These are phyloP conservation scores for Salisapilia sapeloensis DNA, from an alignment of 352 stramenopile genomes.

Conservation along the genomic window DNA sequence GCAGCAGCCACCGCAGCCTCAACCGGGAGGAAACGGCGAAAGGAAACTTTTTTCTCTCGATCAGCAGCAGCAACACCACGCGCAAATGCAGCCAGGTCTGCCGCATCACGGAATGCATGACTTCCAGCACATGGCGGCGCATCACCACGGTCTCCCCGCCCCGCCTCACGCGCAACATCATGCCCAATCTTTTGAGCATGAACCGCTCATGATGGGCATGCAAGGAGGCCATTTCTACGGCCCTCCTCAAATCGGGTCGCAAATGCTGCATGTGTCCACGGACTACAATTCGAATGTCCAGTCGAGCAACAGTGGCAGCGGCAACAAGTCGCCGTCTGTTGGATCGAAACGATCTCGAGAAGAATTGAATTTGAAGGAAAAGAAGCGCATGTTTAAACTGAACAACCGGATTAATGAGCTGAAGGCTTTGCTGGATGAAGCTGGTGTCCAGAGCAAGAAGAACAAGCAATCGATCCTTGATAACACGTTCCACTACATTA, in stretches of 20 bases:
- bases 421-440: constrained; percentile 36
- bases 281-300: constrained; percentile 48
- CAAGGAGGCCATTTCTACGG: constrained; percentile 37
- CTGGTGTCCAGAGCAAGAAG: constrained; percentile 59
- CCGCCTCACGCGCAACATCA: constrained; percentile 11
- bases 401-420: constrained; percentile 74
- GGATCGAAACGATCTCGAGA: constrained; percentile 49
- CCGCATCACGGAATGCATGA: constrained; percentile 8
- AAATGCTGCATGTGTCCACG: constrained; percentile 50
- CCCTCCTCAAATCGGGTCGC: constrained; percentile 21
- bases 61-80: not conserved
- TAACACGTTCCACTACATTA: constrained; percentile 54
- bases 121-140: constrained; percentile 20
- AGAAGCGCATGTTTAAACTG: constrained; percentile 83
- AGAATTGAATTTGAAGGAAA: constrained; percentile 74
- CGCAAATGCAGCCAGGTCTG: constrained; percentile 1
- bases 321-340: no score
- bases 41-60: not conserved
- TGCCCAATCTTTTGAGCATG: constrained; percentile 31
- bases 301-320: no score
- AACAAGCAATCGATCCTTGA: constrained; percentile 65
- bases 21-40: not conserved
- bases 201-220: constrained; percentile 58
- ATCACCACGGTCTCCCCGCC: constrained; percentile 15
- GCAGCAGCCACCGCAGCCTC: not conserved